Evolutionary conservation across 129 eudicot species (phyloP).

Genomic region (Pittosporum tobira): DNA sequence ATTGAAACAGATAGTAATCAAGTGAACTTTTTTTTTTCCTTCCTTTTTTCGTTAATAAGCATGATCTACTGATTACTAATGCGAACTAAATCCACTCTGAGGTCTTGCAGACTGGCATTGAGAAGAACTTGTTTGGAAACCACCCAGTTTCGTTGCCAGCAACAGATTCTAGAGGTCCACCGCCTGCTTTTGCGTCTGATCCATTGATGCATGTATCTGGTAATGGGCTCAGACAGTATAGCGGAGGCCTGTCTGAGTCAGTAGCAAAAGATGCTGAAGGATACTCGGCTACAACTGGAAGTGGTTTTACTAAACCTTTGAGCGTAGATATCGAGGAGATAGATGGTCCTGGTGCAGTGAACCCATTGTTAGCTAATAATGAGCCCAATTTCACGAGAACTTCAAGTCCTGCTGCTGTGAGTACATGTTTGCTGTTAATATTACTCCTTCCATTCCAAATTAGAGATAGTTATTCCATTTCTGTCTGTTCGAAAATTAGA

Average conservation of each 20-base stretch:
- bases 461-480: conserved; percentile 32
- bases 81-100: conserved; percentile 4
- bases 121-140: conserved; percentile 82
- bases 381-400: conserved; percentile 41
- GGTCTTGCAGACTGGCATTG: conserved; percentile 65
- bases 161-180: conserved; percentile 46
- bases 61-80: too few species aligned
- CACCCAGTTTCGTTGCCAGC: conserved; percentile 57
- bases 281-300: conserved; percentile 14
- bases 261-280: conserved; percentile 26
- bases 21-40: too few species aligned
- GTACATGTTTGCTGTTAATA: conserved; percentile 1
- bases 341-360: conserved; percentile 47
- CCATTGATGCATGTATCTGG: conserved; percentile 32
- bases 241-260: too few species aligned
- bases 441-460: neutral
- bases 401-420: conserved; percentile 66
- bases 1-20: too few species aligned
- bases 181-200: conserved; percentile 62
- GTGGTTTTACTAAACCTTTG: conserved; percentile 38
- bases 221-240: too few species aligned
- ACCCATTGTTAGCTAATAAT: conserved; percentile 36
- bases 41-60: too few species aligned
- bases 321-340: conserved; percentile 58
- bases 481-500: conserved; percentile 31